phyloP scores from a whole-genome alignment of 176 grass and related monocot genomes.

The Cymbopogon citratus region DNA sequence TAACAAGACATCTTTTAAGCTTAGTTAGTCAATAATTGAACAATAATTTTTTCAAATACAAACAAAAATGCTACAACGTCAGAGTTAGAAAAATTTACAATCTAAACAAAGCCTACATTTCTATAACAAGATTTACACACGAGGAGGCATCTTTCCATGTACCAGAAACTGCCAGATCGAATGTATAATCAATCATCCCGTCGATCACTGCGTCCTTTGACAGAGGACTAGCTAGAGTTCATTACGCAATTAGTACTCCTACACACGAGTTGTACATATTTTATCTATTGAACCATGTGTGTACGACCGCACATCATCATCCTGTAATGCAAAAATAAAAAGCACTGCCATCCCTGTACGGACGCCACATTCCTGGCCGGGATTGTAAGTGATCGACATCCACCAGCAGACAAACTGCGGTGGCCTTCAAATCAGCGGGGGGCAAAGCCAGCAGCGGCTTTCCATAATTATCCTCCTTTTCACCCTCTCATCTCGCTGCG shows the following conservation, averaged over 20 bases:
- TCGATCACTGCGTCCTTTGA: neutral
- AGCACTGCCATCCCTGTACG: neutral
- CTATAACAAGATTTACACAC: neutral
- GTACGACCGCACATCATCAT: too few species aligned
- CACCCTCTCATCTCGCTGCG: neutral
- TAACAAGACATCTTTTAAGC: too few species aligned
- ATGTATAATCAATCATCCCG: constrained; percentile 19
- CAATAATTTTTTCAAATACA: too few species aligned
- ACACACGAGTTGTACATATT: too few species aligned
- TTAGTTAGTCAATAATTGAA: too few species aligned
- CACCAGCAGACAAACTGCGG: constrained; percentile 43
- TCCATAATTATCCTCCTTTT: constrained; percentile 20
- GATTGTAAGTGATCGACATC: neutral
- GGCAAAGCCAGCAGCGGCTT: constrained; percentile 15
- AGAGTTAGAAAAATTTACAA: too few species aligned
- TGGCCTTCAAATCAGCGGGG: constrained; percentile 49
- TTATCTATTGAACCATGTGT: neutral
- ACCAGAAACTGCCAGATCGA: neutral
- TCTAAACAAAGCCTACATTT: neutral
- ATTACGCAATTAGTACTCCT: neutral
- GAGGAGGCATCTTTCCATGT: neutral
- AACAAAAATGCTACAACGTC: too few species aligned
- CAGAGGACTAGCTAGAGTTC: neutral
- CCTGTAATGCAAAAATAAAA: too few species aligned
- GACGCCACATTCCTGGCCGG: neutral